Evolutionary conservation across 352 stramenopile species (phyloP).

Genomic region (Phytophthora pisi): DNA sequence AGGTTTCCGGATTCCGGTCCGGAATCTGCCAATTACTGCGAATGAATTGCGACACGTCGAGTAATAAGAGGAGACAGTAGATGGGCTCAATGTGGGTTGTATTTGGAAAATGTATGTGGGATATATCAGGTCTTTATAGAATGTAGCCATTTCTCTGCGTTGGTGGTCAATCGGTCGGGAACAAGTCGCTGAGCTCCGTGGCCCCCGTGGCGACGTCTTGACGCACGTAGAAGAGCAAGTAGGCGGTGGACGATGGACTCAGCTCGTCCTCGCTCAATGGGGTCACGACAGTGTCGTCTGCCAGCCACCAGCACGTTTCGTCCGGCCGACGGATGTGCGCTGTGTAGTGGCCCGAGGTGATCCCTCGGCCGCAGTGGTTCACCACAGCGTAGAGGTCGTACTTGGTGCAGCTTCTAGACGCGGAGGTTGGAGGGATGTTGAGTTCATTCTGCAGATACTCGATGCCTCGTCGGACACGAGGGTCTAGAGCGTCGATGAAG

Average conservation of each 20-base stretch:
- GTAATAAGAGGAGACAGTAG: not conserved
- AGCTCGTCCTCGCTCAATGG: slow-evolving; percentile 30
- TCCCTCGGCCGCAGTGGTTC: slow-evolving; percentile 91
- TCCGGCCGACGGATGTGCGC: slow-evolving; percentile 51
- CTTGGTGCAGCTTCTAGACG: slow-evolving; percentile 45
- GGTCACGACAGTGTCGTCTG: slow-evolving; percentile 89
- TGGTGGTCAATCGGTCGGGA: slow-evolving; percentile 25
- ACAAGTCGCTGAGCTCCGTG: slow-evolving; percentile 38
- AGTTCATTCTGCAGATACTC: slow-evolving; percentile 46
- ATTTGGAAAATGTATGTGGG: slow-evolving; percentile 15
- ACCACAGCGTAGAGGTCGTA: slow-evolving; percentile 96
- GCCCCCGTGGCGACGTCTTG: slow-evolving; percentile 46
- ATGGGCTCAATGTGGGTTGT: slow-evolving; percentile 15
- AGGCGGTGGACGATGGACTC: slow-evolving; percentile 55
- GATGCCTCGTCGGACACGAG: slow-evolving; percentile 33
- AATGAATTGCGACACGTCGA: not conserved
- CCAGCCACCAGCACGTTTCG: slow-evolving; percentile 87
- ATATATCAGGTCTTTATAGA: slow-evolving; percentile 11
- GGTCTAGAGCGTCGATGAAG: slow-evolving; percentile 14
- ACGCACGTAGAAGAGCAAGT: slow-evolving; percentile 78
- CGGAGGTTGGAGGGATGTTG: slow-evolving; percentile 46
- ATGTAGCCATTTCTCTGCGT: slow-evolving; percentile 1
- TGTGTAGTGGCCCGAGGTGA: slow-evolving; percentile 94
- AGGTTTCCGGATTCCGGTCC: no score
- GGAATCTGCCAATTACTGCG: no score